Conservation (phyloP, 371 early-diverging fungal species). For the Choanephora cucurbitarum region DNA sequence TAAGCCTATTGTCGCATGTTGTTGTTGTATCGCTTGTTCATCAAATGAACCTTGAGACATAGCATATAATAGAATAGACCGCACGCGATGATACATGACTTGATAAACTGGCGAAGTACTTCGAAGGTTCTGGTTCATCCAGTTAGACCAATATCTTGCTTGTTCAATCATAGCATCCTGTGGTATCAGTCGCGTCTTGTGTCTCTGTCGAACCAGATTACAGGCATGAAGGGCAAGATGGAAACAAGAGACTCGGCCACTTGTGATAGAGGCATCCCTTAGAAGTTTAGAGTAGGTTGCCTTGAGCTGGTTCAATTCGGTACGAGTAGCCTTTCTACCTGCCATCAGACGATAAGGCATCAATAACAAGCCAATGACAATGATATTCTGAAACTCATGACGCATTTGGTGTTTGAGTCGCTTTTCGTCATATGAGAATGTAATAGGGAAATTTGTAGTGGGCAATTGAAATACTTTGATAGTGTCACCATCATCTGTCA, state of each 20-base stretch:
- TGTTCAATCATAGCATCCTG: conserved; percentile 9
- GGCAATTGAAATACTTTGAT: conserved; percentile 4
- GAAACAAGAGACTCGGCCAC: conserved; percentile 22
- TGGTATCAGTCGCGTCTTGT: background rate
- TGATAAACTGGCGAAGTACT: conserved; percentile 29
- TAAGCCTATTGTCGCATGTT: conserved; percentile 24
- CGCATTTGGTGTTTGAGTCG: conserved; percentile 61
- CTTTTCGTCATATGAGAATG: conserved; percentile 63
- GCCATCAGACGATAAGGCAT: conserved; percentile 65
- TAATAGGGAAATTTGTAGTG: conserved; percentile 43
- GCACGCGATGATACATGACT: conserved; percentile 35
- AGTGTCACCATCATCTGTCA: conserved; percentile 21
- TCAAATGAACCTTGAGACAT: conserved; percentile 6
- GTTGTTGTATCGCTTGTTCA: background rate
- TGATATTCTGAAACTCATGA: conserved; percentile 75
- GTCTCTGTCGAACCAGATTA: conserved; percentile 14
- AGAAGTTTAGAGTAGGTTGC: conserved; percentile 34
- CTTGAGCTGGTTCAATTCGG: conserved; percentile 47
- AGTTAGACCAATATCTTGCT: conserved; percentile 32
- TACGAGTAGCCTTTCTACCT: conserved; percentile 36
- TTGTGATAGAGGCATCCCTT: conserved; percentile 29
- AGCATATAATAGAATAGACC: conserved; percentile 4
- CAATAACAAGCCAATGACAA: conserved; percentile 61
- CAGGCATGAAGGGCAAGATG: conserved; percentile 28
- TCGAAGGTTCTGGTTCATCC: conserved; percentile 33